Evolutionary conservation across 2,329 filamentous ascomycete genomes (phyloP).

Genomic region (Cladophialophora bantiana): DNA sequence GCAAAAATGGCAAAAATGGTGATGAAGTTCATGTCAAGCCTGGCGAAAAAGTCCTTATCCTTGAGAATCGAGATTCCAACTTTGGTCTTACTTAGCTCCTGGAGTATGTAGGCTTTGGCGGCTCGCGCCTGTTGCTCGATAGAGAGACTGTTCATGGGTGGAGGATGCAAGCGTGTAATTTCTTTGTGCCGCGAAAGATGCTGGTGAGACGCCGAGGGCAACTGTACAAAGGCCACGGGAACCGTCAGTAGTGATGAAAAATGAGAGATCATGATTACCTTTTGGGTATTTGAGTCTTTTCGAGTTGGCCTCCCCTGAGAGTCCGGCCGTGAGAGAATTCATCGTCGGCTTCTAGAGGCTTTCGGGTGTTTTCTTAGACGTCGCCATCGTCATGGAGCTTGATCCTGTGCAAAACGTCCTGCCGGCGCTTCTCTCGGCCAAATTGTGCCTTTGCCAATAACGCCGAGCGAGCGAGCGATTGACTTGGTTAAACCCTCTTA

Average conservation of each 20-base stretch:
- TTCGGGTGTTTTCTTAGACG: no score
- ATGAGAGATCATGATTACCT: background rate
- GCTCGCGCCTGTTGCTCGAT: slow-evolving; percentile 39
- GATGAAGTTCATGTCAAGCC: slow-evolving; percentile 39
- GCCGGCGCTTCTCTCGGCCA: slow-evolving; percentile 29
- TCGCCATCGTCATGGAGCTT: background rate
- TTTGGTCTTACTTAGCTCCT: slow-evolving; percentile 35
- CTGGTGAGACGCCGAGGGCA: background rate
- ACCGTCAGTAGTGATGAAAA: no score
- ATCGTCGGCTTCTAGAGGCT: no score
- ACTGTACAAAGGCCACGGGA: background rate
- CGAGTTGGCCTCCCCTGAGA: no score
- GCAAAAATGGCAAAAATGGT: slow-evolving; percentile 40
- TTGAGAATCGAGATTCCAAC: slow-evolving; percentile 32
- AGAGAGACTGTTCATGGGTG: slow-evolving; percentile 29
- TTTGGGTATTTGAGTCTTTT: background rate
- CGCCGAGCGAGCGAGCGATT: slow-evolving; percentile 17
- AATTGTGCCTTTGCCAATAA: slow-evolving; percentile 15
- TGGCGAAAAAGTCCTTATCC: slow-evolving; percentile 32
- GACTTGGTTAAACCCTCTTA: background rate
- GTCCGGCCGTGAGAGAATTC: no score
- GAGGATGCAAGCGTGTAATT: background rate
- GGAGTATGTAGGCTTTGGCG: slow-evolving; percentile 38
- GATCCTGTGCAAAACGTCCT: background rate
- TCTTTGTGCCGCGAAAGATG: background rate